Percentiles rank a stretch among this genome's conserved stretches.
These are phyloP conservation scores for Euphorbia celastroides DNA, from an alignment of 441 rosid genomes.

Conservation along the genomic window DNA sequence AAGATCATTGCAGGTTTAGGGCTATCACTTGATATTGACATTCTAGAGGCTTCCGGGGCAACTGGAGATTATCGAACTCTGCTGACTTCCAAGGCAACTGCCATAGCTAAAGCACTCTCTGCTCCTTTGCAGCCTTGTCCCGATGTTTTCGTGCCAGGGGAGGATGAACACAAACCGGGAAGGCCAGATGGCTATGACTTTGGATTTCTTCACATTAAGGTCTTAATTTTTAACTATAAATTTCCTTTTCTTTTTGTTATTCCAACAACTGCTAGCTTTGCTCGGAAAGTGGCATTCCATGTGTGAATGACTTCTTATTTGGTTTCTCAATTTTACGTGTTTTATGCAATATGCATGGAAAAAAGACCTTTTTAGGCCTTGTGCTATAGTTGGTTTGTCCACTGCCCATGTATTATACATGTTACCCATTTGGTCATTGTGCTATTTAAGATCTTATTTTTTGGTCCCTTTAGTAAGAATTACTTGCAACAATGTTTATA, in stretches of 20 bases:
- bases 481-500: no score
- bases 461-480: no score
- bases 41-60: constrained; percentile 80
- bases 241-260: constrained; percentile 3
- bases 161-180: constrained; percentile 69
- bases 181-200: constrained; percentile 79
- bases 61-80: constrained; percentile 95
- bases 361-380: no score
- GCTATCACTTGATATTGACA: constrained; percentile 82
- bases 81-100: constrained; percentile 74
- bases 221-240: constrained; percentile 17
- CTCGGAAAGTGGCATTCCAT: no score
- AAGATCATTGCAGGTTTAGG: constrained; percentile 97
- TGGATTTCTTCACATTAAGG: constrained; percentile 89
- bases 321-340: no score
- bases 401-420: no score
- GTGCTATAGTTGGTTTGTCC: no score
- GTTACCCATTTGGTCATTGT: no score
- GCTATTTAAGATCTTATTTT: no score
- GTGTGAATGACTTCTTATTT: no score
- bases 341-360: no score
- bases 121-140: constrained; percentile 60
- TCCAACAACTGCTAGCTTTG: neutral
- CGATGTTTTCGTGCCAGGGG: constrained; percentile 74
- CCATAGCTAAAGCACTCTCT: constrained; percentile 79